A percentile compares a stretch with the other conserved stretches of the same genome.
Conservation (phyloP, 1,284 basidiomycete genomes). For the Anthracocystis setariae region DNA sequence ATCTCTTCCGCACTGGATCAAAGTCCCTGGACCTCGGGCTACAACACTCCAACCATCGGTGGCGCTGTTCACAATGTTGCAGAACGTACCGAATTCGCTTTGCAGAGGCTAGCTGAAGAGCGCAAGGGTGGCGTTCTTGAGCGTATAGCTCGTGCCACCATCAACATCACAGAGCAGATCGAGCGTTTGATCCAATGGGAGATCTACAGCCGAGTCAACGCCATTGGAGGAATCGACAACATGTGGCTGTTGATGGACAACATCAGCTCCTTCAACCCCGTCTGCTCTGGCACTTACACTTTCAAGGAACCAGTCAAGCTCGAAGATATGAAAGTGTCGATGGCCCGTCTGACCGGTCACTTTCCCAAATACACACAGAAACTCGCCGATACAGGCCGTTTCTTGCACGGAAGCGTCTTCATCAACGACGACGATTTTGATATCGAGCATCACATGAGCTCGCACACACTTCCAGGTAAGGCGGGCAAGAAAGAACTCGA, state of each 20-base stretch:
- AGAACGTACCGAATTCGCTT: conserved; percentile 33
- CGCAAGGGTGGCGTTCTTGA: conserved; percentile 19
- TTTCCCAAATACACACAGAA: conserved; percentile 63
- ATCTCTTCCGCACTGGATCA: conserved; percentile 34
- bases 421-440: conserved; percentile 52
- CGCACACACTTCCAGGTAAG: conserved; percentile 36
- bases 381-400: conserved; percentile 46
- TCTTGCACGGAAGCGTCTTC: conserved; percentile 56
- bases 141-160: conserved; percentile 6
- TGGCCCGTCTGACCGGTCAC: conserved; percentile 36
- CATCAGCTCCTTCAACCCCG: conserved; percentile 59
- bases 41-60: conserved; percentile 38
- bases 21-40: conserved; percentile 41
- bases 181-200: conserved; percentile 40
- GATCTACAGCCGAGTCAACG: conserved; percentile 40
- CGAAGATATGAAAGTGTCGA: conserved; percentile 32
- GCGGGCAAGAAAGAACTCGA: conserved; percentile 60
- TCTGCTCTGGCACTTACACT: conserved; percentile 59
- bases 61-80: conserved; percentile 36
- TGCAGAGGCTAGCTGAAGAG: conserved; percentile 21
- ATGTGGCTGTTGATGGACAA: conserved; percentile 56
- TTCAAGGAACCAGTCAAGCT: conserved; percentile 46
- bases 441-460: conserved; percentile 41
- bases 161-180: conserved; percentile 16
- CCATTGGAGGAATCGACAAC: conserved; percentile 55